Conservation (phyloP, 192 early-diverging fungal species). For the Allomyces macrogynus region DNA sequence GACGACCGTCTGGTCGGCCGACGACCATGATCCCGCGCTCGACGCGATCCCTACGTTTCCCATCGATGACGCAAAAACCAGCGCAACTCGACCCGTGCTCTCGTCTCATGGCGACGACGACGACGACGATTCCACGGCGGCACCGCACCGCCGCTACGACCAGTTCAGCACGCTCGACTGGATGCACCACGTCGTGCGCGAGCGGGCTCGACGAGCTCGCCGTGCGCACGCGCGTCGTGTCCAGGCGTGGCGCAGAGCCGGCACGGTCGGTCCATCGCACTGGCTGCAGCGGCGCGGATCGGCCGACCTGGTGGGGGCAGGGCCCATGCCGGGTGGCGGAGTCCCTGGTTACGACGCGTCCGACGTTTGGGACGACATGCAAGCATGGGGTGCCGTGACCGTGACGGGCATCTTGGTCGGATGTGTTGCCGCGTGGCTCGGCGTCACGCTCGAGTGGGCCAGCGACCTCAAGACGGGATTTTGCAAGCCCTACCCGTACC, state of each 20-base stretch:
- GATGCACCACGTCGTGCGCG: neutral
- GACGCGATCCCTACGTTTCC: neutral
- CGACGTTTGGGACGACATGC: neutral
- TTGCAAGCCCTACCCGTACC: conserved; percentile 65
- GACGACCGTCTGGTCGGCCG: neutral
- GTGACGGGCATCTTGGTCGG: conserved; percentile 34
- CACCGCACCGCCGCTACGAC: neutral
- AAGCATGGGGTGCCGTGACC: neutral
- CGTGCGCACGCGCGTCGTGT: conserved; percentile 24
- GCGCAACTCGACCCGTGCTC: neutral
- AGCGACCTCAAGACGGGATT: conserved; percentile 71
- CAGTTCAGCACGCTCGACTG: neutral
- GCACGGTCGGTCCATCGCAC: neutral
- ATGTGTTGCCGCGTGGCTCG: conserved; percentile 65
- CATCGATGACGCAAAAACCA: neutral
- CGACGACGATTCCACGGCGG: neutral
- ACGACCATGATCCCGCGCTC: neutral
- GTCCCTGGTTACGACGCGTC: neutral
- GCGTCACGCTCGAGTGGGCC: conserved; percentile 80
- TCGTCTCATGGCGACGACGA: neutral
- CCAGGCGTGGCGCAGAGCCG: neutral
- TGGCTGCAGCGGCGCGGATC: neutral
- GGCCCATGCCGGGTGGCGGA: too few relatives aligned
- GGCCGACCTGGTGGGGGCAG: too few relatives aligned
- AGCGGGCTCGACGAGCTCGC: conserved; percentile 19